Conservation (phyloP, 2,329 filamentous ascomycete genomes). For the Beauveria medogensis region DNA sequence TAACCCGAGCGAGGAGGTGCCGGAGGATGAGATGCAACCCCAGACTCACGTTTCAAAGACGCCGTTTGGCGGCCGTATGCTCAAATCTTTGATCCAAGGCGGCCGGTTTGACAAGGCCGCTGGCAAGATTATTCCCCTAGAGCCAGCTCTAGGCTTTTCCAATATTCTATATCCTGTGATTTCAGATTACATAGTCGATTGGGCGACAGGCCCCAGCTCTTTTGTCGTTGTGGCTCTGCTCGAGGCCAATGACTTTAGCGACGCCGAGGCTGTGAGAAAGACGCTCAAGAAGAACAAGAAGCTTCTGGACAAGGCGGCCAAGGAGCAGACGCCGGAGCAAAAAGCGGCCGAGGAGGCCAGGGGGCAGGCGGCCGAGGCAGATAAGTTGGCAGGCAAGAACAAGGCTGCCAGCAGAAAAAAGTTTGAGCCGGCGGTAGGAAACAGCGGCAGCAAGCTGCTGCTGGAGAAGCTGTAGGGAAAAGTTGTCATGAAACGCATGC, state of each 20-base stretch:
- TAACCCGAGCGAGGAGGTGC: slow-evolving; percentile 37
- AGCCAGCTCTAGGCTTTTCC: slow-evolving; percentile 74
- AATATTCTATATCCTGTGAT: slow-evolving; percentile 76
- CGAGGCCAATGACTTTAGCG: slow-evolving; percentile 64
- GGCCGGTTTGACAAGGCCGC: slow-evolving; percentile 72
- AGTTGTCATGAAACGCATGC: slow-evolving; percentile 5
- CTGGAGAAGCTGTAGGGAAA: slow-evolving; percentile 44
- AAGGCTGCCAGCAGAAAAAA: slow-evolving; percentile 29
- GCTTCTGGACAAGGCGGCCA: slow-evolving; percentile 59
- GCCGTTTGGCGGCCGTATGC: slow-evolving; percentile 65
- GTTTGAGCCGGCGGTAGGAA: slow-evolving; percentile 42
- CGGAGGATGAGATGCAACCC: slow-evolving; percentile 32
- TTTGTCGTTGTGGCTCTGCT: slow-evolving; percentile 79
- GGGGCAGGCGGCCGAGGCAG: slow-evolving; percentile 33
- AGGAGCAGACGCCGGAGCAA: slow-evolving; percentile 47
- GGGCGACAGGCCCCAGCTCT: slow-evolving; percentile 79
- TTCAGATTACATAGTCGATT: slow-evolving; percentile 63
- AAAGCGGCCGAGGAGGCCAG: slow-evolving; percentile 43
- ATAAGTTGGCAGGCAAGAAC: slow-evolving; percentile 33
- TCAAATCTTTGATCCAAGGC: slow-evolving; percentile 85
- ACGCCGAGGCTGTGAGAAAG: slow-evolving; percentile 58
- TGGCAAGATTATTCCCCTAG: slow-evolving; percentile 61
- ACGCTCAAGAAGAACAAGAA: slow-evolving; percentile 67
- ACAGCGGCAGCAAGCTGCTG: slow-evolving; percentile 53
- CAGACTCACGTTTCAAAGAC: slow-evolving; percentile 52